Conservation (phyloP, 2,329 filamentous ascomycete species). For the Xylariaceae sp. region DNA sequence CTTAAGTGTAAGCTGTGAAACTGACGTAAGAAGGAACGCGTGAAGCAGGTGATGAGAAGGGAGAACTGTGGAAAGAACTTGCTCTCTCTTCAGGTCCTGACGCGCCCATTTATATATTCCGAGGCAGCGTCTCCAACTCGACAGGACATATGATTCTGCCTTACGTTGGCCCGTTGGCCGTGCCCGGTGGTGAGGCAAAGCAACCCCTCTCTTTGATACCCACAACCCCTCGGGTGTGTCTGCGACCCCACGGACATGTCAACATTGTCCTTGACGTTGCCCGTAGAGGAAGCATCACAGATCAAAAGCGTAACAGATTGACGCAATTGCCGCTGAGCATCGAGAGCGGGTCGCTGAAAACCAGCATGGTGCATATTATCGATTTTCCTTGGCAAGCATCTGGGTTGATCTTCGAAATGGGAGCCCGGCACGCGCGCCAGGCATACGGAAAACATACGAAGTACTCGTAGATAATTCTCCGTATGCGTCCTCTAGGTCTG, state of each 20-base stretch:
- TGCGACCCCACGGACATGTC: not conserved
- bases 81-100: not conserved
- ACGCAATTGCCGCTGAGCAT: not conserved
- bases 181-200: not conserved
- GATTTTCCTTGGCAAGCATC: not conserved
- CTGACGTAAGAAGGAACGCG: not conserved
- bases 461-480: too few relatives aligned
- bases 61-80: not conserved
- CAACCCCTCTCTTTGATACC: slow-evolving; percentile 7
- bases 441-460: too few relatives aligned
- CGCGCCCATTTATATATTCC: slow-evolving; percentile 8
- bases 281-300: not conserved
- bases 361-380: not conserved
- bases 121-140: not conserved
- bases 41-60: not conserved
- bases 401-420: not conserved
- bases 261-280: not conserved
- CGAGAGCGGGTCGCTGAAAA: not conserved
- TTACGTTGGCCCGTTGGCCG: not conserved
- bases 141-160: not conserved
- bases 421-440: not conserved
- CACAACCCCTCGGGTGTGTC: not conserved
- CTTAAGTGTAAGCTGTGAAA: slow-evolving; percentile 23
- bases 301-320: not conserved
- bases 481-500: too few relatives aligned